Evolutionary conservation across 345 rosid genomes (phyloP).

Genomic region (Syzygium grande): DNA sequence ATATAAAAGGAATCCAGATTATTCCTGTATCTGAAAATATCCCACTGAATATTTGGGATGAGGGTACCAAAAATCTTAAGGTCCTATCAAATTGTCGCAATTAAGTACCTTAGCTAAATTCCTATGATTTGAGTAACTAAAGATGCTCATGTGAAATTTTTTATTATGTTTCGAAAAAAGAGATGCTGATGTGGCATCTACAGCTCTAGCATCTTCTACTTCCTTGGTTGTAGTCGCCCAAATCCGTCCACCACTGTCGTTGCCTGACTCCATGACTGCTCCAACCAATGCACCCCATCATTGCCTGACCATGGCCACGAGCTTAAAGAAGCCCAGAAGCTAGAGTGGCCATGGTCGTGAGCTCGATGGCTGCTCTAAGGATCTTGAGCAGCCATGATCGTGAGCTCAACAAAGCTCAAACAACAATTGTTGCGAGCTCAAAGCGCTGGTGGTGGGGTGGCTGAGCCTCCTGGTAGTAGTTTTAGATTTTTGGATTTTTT

Average conservation of each 20-base stretch:
- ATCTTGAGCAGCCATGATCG: background rate
- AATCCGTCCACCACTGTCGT: too few relatives aligned
- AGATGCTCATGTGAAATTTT: too few relatives aligned
- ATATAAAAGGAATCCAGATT: background rate
- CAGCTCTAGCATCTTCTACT: too few relatives aligned
- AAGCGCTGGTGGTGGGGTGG: background rate
- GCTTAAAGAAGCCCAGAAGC: background rate
- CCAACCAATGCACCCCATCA: background rate
- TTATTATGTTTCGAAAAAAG: too few relatives aligned
- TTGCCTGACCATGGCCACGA: background rate
- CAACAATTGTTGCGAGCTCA: background rate
- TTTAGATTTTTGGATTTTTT: background rate
- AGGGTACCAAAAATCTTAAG: background rate
- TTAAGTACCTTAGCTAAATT: background rate
- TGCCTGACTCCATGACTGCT: background rate
- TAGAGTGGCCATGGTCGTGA: background rate
- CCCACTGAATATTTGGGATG: background rate
- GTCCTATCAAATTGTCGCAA: background rate
- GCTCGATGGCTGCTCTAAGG: too few relatives aligned
- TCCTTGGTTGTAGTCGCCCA: too few relatives aligned
- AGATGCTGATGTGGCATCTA: too few relatives aligned
- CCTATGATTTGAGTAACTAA: background rate
- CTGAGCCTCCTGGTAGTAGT: background rate
- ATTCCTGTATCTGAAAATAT: fast-evolving
- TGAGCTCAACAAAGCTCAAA: background rate